Conservation (phyloP, 257 asterid genomes). For the Parsonsia alboflavescens region DNA sequence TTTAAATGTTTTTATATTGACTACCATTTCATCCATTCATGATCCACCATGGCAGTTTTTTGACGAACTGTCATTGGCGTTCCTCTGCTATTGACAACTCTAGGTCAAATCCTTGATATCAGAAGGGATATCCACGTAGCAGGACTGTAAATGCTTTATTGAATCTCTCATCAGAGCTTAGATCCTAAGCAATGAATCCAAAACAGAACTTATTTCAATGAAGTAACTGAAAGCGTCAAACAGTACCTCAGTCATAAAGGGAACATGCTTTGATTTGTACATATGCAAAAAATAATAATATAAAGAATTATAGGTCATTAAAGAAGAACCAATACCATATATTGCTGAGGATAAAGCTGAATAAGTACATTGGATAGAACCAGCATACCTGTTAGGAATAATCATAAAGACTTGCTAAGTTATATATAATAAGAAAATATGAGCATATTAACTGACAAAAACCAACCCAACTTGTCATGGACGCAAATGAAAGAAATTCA, state of each 20-base stretch:
- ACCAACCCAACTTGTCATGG: neutral
- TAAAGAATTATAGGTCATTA: neutral
- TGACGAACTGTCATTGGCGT: no score
- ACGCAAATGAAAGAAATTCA: neutral
- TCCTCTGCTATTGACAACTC: no score
- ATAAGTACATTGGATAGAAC: constrained; percentile 95
- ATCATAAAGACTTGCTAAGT: constrained; percentile 10
- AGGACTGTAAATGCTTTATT: neutral
- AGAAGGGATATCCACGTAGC: neutral
- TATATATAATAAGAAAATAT: neutral
- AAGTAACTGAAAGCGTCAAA: neutral
- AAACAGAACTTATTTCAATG: neutral
- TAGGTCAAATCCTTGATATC: neutral
- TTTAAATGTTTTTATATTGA: no score
- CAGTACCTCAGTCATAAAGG: neutral
- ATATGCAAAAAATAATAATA: neutral
- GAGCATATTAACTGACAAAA: neutral
- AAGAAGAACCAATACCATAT: constrained; percentile 58
- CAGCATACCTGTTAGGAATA: constrained; percentile 63
- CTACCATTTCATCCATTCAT: no score
- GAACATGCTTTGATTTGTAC: neutral
- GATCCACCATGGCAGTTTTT: no score
- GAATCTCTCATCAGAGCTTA: neutral
- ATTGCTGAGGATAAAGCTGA: constrained; percentile 80
- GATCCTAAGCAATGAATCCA: neutral